phyloP scores from a whole-genome alignment of 1,139 yeast genomes.

The Protomyces lactucae-debilis region DNA sequence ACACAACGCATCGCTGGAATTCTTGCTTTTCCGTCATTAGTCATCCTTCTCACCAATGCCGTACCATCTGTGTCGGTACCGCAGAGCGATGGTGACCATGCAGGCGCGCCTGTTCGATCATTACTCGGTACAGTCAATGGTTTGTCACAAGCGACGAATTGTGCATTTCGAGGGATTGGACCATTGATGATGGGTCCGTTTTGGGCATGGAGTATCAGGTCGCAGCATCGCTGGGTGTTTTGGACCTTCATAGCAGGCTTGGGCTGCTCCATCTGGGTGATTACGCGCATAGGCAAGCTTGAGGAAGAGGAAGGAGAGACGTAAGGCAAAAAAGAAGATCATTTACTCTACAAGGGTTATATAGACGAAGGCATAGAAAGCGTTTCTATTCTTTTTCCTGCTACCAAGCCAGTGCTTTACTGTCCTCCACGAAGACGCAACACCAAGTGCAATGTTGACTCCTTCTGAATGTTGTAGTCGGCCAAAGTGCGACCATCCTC shows the following conservation, averaged over 20 bases:
- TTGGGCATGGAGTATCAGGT: neutral
- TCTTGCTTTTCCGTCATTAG: neutral
- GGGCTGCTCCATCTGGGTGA: too few relatives aligned
- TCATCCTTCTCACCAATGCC: constrained; percentile 1
- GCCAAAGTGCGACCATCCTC: constrained; percentile 96
- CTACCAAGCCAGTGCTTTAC: constrained; percentile 44
- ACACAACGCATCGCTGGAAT: neutral
- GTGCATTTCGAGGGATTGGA: neutral
- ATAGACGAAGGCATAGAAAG: neutral
- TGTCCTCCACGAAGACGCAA: constrained; percentile 60
- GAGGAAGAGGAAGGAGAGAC: neutral
- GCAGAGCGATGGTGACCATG: neutral
- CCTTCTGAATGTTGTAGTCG: constrained; percentile 99
- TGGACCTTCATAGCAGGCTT: neutral
- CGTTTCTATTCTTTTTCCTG: neutral
- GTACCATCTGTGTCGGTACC: neutral
- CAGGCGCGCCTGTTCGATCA: neutral
- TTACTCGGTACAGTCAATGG: constrained; percentile 7
- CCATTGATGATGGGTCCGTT: constrained; percentile 1
- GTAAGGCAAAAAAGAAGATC: too few relatives aligned
- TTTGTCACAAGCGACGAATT: neutral
- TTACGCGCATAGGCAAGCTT: neutral
- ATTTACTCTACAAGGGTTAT: too few relatives aligned
- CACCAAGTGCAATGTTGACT: constrained; percentile 96
- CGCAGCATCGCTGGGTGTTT: neutral